These are phyloP conservation scores for Verruconis gallopava DNA, from an alignment of 2,329 filamentous ascomycete species.

Conservation along the genomic window DNA sequence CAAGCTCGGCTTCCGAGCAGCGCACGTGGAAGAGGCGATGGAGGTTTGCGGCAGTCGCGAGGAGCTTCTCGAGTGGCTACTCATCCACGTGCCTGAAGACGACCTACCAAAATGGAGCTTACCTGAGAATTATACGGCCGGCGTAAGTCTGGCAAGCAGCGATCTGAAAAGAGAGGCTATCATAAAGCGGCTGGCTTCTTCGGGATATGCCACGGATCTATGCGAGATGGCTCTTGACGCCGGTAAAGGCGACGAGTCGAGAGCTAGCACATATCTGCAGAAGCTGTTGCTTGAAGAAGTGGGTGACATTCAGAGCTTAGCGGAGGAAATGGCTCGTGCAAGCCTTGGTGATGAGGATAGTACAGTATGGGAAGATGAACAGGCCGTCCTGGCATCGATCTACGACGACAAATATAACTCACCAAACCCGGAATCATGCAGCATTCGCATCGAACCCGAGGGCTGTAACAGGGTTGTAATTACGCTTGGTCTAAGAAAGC, in stretches of 20 bases:
- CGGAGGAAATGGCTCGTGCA: slow-evolving; percentile 15
- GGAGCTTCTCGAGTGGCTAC: slow-evolving; percentile 87
- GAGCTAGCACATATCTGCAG: slow-evolving; percentile 70
- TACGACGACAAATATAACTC: slow-evolving; percentile 59
- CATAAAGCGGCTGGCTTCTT: slow-evolving; percentile 66
- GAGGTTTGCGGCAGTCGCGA: slow-evolving; percentile 81
- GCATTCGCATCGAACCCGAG: slow-evolving; percentile 19
- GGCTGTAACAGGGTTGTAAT: slow-evolving; percentile 17
- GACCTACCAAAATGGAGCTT: slow-evolving; percentile 88
- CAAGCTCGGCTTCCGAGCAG: slow-evolving; percentile 73
- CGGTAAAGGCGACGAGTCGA: slow-evolving; percentile 57
- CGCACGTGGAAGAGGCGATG: slow-evolving; percentile 79
- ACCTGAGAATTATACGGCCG: slow-evolving; percentile 82
- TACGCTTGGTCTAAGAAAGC: slow-evolving; percentile 54
- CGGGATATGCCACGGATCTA: slow-evolving; percentile 75
- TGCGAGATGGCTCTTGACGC: slow-evolving; percentile 66
- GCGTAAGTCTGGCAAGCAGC: slow-evolving; percentile 71
- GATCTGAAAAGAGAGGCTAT: slow-evolving; percentile 71
- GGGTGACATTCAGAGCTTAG: slow-evolving; percentile 17
- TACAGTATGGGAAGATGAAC: slow-evolving; percentile 73
- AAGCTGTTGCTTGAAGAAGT: slow-evolving; percentile 42
- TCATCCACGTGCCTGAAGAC: slow-evolving; percentile 94
- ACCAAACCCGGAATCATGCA: slow-evolving; percentile 50
- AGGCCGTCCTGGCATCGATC: slow-evolving; percentile 71
- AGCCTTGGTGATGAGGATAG: slow-evolving; percentile 28